Evolutionary conservation across 352 stramenopile genomes (phyloP), one percentile per base, ranked within the genome.

Genomic region (Globisporangium sylvaticum): DNA sequence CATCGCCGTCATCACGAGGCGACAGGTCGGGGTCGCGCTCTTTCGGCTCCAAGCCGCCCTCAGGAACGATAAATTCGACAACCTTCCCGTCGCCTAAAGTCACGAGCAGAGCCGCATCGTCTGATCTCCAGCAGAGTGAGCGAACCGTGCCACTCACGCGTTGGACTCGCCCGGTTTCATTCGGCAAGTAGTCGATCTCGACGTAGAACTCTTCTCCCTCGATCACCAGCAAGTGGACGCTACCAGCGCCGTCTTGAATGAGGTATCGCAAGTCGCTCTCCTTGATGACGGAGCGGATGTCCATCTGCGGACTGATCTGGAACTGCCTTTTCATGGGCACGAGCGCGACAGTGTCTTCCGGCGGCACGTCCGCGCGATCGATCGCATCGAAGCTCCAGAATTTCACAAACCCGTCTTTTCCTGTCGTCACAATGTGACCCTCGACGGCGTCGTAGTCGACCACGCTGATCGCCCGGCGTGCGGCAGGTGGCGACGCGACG

Each of bases 351-450:
- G 71, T 79, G 57, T 95, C 84, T 56, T 98, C 90, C 6, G 86
- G 78, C 4, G 76, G 71, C 25, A 96, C 67, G 58, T 98, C 95
- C 0, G 94, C 95, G 24, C 75, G 74, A 54, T 98, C 90, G 37
- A 98, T 91, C 0, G 67, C 78, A 25, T 83, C 77, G 24, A 97
- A 94, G 62, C 72, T 81, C 95, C 93, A 98, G 68, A 92, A 98
- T 8, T 91, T 85, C 37, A 98, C 78, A 55, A 74, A 90, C 22
- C 94, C 94, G 75, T 98, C 95, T 53, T 72, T 77, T 12, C 84
- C 87, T 8, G 87, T 83, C 5, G 84, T 92, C 63, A 94, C 75
- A 39, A 94, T 81, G 24, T 82, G 78, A 0, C 56, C 37, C 20
- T 69, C 66, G 6, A 76, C 70, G 18, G 74, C 66, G 31, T 94